Percentiles rank a stretch among this genome's conserved stretches.
These are phyloP conservation scores for Puccinia triticina DNA, from an alignment of 1,284 basidiomycete genomes.

Conservation along the genomic window DNA sequence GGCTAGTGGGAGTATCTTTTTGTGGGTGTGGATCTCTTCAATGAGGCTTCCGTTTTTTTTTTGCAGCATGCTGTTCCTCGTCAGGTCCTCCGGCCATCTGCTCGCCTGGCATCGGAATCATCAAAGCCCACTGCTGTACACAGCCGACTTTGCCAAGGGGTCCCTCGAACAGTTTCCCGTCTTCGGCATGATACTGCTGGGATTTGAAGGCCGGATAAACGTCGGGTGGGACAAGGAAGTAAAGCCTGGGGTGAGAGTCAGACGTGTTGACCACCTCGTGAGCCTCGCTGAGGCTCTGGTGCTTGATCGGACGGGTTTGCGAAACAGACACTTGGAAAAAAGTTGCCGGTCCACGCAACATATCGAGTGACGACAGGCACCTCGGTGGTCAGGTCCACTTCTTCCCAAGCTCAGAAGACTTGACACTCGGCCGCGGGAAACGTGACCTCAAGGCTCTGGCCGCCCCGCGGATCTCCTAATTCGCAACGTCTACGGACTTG, in stretches of 20 bases:
- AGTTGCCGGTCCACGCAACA: slow-evolving; percentile 26
- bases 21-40: too few relatives aligned
- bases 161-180: background rate
- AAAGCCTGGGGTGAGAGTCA: background rate
- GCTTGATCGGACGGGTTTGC: slow-evolving; percentile 5
- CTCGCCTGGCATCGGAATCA: slow-evolving; percentile 12
- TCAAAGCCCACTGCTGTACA: slow-evolving; percentile 20
- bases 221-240: slow-evolving; percentile 11
- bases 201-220: background rate
- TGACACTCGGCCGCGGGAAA: too few relatives aligned
- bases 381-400: background rate
- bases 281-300: slow-evolving; percentile 4
- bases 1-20: too few relatives aligned
- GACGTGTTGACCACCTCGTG: background rate
- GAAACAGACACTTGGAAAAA: slow-evolving; percentile 24
- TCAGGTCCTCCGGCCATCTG: background rate
- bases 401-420: too few relatives aligned
- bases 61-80: too few relatives aligned
- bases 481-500: slow-evolving; percentile 10
- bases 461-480: background rate
- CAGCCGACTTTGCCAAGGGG: background rate
- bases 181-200: background rate
- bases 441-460: background rate
- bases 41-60: too few relatives aligned
- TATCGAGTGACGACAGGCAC: slow-evolving; percentile 18